phyloP scores from a whole-genome alignment of 1,284 basidiomycete genomes.

The Golubevia sp. region DNA sequence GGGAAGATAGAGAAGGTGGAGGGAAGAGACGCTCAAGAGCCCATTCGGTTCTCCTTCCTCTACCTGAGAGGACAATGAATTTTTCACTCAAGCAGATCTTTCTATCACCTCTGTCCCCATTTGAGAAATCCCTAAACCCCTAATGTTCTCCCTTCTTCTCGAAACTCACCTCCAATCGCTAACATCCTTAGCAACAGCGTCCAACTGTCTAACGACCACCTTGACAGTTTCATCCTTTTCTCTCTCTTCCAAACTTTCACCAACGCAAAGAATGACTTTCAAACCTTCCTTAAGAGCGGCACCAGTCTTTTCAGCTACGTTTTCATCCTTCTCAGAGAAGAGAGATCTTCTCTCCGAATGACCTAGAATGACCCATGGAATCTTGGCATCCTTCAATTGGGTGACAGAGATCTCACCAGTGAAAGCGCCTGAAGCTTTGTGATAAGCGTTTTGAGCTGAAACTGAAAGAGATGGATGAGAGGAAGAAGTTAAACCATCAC shows the following conservation, averaged over 20 bases:
- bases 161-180: conserved; percentile 78
- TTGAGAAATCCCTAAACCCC: no score
- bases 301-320: conserved; percentile 84
- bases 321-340: conserved; percentile 83
- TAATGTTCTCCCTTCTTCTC: no score
- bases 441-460: conserved; percentile 89
- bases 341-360: conserved; percentile 95
- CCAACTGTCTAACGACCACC: conserved; percentile 82
- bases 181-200: conserved; percentile 72
- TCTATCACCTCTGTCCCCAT: no score
- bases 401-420: conserved; percentile 83
- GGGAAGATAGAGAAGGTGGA: no score
- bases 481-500: conserved; percentile 34
- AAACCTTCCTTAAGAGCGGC: conserved; percentile 75
- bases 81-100: no score
- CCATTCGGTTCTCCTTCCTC: no score
- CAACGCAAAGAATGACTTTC: conserved; percentile 92
- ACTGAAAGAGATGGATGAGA: conserved; percentile 63
- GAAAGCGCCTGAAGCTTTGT: conserved; percentile 84
- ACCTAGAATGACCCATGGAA: conserved; percentile 94
- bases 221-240: conserved; percentile 78
- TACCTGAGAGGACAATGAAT: no score
- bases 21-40: no score
- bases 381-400: conserved; percentile 81
- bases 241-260: conserved; percentile 88